Evolutionary conservation across 192 early-diverging fungal genomes (phyloP).

Genomic region (Dimargaris cristalligena): DNA sequence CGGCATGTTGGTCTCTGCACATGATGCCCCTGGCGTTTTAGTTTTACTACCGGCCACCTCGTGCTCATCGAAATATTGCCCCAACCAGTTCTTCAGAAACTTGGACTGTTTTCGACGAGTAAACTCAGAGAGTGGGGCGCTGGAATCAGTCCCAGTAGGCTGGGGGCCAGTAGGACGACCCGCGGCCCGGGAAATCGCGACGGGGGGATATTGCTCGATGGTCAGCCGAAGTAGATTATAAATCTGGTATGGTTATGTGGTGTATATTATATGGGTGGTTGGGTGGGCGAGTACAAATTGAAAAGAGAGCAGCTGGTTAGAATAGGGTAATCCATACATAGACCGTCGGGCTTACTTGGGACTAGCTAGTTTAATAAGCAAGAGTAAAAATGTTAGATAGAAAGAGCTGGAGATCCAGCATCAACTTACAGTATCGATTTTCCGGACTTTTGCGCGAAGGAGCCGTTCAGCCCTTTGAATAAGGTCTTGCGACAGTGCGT

Average conservation of each 20-base stretch:
- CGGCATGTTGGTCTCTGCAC: neutral
- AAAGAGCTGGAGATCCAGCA: neutral
- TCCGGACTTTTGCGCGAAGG: neutral
- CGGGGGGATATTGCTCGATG: neutral
- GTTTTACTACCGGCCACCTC: neutral
- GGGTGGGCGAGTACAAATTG: neutral
- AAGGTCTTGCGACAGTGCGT: neutral
- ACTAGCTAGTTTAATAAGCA: neutral
- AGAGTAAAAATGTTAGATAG: neutral
- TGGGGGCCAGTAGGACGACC: neutral
- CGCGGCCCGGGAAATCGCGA: neutral
- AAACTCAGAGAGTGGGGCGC: neutral
- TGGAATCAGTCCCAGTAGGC: neutral
- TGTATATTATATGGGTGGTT: neutral
- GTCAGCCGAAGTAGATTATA: neutral
- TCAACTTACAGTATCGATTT: neutral
- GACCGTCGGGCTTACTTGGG: neutral
- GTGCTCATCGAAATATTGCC: neutral
- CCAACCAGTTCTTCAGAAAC: conserved; percentile 1
- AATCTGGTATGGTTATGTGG: neutral
- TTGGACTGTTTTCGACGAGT: neutral
- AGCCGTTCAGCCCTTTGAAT: neutral
- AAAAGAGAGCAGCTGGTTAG: neutral
- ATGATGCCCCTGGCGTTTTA: neutral
- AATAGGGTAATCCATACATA: neutral